Percentiles rank a stretch among this genome's conserved stretches.
Evolutionary conservation across 140 eudicot species (phyloP).

Genomic region (Flaveria floridana): DNA sequence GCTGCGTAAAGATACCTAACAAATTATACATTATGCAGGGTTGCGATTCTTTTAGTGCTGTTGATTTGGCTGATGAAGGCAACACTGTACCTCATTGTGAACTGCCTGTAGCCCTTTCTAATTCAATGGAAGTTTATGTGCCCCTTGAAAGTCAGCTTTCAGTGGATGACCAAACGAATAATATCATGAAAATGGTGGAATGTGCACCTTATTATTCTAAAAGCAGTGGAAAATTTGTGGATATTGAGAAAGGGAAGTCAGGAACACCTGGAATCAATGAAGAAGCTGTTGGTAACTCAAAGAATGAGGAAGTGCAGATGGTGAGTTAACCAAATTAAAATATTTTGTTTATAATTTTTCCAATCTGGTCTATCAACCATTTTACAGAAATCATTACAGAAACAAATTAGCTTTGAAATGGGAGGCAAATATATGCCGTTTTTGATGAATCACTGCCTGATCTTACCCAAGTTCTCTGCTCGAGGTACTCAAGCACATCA

Average conservation of each 20-base stretch:
- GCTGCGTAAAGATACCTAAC: too few species aligned
- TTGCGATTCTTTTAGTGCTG: slow-evolving; percentile 44
- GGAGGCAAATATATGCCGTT: slow-evolving; percentile 66
- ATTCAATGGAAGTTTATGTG: slow-evolving; percentile 37
- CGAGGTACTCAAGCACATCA: slow-evolving; percentile 49
- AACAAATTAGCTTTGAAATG: slow-evolving; percentile 58
- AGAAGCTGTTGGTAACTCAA: slow-evolving; percentile 35
- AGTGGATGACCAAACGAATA: slow-evolving; percentile 30
- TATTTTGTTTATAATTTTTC: not conserved
- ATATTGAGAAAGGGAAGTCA: slow-evolving; percentile 66
- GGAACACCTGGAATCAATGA: slow-evolving; percentile 44
- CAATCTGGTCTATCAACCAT: not conserved
- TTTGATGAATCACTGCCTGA: slow-evolving; percentile 55
- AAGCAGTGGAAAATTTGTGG: slow-evolving; percentile 33
- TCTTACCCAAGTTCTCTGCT: slow-evolving; percentile 58
- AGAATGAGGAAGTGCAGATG: slow-evolving; percentile 44
- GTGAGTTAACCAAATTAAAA: slow-evolving; percentile 40
- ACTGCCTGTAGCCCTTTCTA: slow-evolving; percentile 35
- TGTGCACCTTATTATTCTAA: slow-evolving; percentile 38
- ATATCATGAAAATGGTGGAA: slow-evolving; percentile 40
- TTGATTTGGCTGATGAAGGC: slow-evolving; percentile 50
- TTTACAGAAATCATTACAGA: slow-evolving; percentile 54
- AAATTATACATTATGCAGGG: slow-evolving; percentile 49
- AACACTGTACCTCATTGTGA: slow-evolving; percentile 36
- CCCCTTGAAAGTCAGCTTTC: slow-evolving; percentile 41